Evolutionary conservation across 2,329 filamentous ascomycete species (phyloP), one percentile per base, ranked within the genome.

Genomic region (Botryotinia convoluta): DNA sequence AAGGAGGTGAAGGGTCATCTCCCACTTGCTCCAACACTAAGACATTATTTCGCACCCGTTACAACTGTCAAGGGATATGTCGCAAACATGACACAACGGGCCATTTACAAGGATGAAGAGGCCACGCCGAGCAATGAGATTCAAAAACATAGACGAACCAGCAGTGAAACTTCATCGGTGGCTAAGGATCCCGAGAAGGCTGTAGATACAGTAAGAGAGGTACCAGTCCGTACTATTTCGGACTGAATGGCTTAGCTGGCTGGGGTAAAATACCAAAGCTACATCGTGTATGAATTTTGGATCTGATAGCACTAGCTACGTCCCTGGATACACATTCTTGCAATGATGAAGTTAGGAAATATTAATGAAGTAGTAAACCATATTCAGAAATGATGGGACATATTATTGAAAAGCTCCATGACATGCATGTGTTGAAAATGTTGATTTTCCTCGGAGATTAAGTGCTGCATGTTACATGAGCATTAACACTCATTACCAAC

Each of bases 1-100:
- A 87, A 87, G 75, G 93, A 96, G 83, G 83, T 82, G 73, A 84
- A 84, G 14, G 86, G 86, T 5, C 84, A 83, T 74, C 84, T 82
- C 77, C 86, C 86, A 42, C 57, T 70, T 42, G 64, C 54, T 20
- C 54, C n/a, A 51, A 44, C 44, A 16, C 35, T 70, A 6, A 51
- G 22, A 35, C 64, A 57, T n/a, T 73, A 73, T 45, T 26, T 69
- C n/a, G 59, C 64, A 35, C 64, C 64, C 32, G n/a, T 60, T n/a
- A 51, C 63, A 72, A 51, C 51, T 35, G 42, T 63, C 3, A 62
- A 69, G 45, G n/a, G 42, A 2, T 18, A 54, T 22, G 35, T 73
- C n/a, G 57, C 71, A 59, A 70, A 39, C 35, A 48, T 73, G 22
- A 73, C 63, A 35, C n/a, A 73, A 18, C 44, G 65, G 3, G 71